Percentiles rank a stretch among this genome's conserved stretches.
These are phyloP conservation scores for Lipomyces starkeyi DNA, from an alignment of 805 yeast species.

Conservation along the genomic window DNA sequence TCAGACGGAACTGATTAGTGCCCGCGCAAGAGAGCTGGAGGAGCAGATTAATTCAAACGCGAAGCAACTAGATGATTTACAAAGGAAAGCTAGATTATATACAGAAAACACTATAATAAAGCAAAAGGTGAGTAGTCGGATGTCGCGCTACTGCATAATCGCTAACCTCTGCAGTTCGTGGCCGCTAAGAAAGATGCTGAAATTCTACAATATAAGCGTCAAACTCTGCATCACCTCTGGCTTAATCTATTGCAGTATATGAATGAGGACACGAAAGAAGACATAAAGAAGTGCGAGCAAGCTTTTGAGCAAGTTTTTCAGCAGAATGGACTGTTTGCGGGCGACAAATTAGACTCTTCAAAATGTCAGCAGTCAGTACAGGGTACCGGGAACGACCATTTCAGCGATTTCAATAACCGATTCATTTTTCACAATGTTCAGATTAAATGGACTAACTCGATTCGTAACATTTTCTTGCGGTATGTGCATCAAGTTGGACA, in stretches of 20 bases:
- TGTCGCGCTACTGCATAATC: neutral
- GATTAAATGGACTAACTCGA: slow-evolving; percentile 76
- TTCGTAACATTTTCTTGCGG: slow-evolving; percentile 66
- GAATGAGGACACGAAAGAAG: slow-evolving; percentile 14
- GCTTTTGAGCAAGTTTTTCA: neutral
- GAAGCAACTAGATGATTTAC: slow-evolving; percentile 18
- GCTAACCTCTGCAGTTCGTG: slow-evolving; percentile 13
- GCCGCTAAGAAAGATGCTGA: slow-evolving; percentile 25
- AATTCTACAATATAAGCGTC: slow-evolving; percentile 21
- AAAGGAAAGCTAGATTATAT: slow-evolving; percentile 18
- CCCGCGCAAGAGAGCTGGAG: slow-evolving; percentile 50
- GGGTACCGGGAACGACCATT: slow-evolving; percentile 19
- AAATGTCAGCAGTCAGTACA: slow-evolving; percentile 6
- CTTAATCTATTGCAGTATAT: slow-evolving; percentile 19
- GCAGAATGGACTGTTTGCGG: slow-evolving; percentile 14
- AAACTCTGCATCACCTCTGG: slow-evolving; percentile 32
- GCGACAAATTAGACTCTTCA: neutral
- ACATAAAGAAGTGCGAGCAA: neutral
- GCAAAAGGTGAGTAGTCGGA: slow-evolving; percentile 16
- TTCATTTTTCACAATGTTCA: slow-evolving; percentile 75
- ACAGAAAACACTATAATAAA: slow-evolving; percentile 23
- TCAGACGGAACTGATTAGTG: slow-evolving; percentile 55
- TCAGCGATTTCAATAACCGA: slow-evolving; percentile 60
- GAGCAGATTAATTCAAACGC: slow-evolving; percentile 46
- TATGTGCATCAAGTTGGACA: slow-evolving; percentile 59